These are phyloP conservation scores for Styphnolobium japonicum DNA, from an alignment of 306 rosid genomes.

Conservation along the genomic window DNA sequence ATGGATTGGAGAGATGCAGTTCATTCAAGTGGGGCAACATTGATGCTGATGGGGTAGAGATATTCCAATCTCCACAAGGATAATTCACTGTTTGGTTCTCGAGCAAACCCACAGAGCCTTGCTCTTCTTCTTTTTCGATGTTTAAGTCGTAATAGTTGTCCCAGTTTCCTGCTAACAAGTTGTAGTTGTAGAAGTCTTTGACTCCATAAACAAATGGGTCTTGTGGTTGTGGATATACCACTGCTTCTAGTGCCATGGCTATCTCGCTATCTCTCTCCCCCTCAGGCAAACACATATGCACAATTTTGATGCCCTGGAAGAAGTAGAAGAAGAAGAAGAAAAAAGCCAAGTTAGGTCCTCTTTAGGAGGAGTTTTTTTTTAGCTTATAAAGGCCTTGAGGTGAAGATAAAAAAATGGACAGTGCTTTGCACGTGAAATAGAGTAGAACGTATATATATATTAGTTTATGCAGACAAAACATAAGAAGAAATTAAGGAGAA, in stretches of 20 bases:
- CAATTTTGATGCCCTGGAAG: background rate
- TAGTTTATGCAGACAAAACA: slow-evolving; percentile 11
- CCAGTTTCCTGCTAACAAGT: slow-evolving; percentile 40
- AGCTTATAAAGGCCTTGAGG: slow-evolving; percentile 36
- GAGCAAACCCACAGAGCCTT: slow-evolving; percentile 35
- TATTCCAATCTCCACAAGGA: slow-evolving; percentile 35
- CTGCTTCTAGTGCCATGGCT: slow-evolving; percentile 81
- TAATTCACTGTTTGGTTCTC: slow-evolving; percentile 52
- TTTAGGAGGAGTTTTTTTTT: slow-evolving; percentile 23
- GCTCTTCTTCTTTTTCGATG: slow-evolving; percentile 28
- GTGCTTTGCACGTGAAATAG: slow-evolving; percentile 68
- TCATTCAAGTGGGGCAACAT: slow-evolving; percentile 34
- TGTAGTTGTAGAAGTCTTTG: slow-evolving; percentile 48
- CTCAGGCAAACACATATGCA: slow-evolving; percentile 29
- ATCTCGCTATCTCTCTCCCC: slow-evolving; percentile 15
- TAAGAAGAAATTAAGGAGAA: background rate
- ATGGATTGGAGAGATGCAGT: slow-evolving; percentile 34
- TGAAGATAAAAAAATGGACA: slow-evolving; percentile 36
- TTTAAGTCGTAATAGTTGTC: slow-evolving; percentile 17
- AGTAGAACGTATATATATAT: background rate
- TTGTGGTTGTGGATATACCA: slow-evolving; percentile 70
- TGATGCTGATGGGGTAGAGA: slow-evolving; percentile 34
- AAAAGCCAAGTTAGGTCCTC: slow-evolving; percentile 26
- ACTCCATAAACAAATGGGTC: slow-evolving; percentile 46
- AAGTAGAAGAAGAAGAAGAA: background rate